phyloP scores from a whole-genome alignment of 306 rosid genomes.

The Prunus fruticosa region DNA sequence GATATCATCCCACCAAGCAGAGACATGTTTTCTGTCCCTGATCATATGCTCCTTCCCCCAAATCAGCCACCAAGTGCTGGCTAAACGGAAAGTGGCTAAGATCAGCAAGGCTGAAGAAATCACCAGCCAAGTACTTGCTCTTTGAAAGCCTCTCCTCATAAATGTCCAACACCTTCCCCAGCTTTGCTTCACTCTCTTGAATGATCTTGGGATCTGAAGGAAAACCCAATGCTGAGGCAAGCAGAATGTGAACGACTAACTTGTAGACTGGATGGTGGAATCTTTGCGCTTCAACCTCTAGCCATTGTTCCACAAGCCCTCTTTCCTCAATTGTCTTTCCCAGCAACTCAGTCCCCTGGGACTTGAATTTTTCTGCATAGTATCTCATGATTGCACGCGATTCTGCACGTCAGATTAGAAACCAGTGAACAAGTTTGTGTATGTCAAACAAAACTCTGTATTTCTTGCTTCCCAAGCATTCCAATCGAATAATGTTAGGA shows the following conservation, averaged over 20 bases:
- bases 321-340: constrained; percentile 49
- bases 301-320: constrained; percentile 54
- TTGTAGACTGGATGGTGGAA: constrained; percentile 23
- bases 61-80: constrained; percentile 35
- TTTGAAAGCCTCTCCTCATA: constrained; percentile 56
- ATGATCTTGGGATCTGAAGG: constrained; percentile 37
- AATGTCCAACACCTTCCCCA: constrained; percentile 41
- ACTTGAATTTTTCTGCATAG: constrained; percentile 43
- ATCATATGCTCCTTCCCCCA: constrained; percentile 32
- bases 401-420: constrained; percentile 25
- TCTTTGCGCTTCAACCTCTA: constrained; percentile 46
- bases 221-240: neutral
- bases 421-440: too few relatives aligned
- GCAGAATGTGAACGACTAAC: constrained; percentile 23
- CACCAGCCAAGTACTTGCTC: constrained; percentile 55
- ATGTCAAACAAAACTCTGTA: too few relatives aligned
- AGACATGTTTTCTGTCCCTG: constrained; percentile 31
- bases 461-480: too few relatives aligned
- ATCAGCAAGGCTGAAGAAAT: constrained; percentile 53
- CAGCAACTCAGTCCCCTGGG: constrained; percentile 41
- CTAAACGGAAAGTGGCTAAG: constrained; percentile 44
- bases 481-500: too few relatives aligned
- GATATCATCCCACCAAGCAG: constrained; percentile 50
- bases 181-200: constrained; percentile 47
- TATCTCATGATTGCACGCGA: constrained; percentile 45